Base-by-base conservation (phyloP, 2,329 filamentous ascomycete species). In the Penicillium corylophilum region DNA sequence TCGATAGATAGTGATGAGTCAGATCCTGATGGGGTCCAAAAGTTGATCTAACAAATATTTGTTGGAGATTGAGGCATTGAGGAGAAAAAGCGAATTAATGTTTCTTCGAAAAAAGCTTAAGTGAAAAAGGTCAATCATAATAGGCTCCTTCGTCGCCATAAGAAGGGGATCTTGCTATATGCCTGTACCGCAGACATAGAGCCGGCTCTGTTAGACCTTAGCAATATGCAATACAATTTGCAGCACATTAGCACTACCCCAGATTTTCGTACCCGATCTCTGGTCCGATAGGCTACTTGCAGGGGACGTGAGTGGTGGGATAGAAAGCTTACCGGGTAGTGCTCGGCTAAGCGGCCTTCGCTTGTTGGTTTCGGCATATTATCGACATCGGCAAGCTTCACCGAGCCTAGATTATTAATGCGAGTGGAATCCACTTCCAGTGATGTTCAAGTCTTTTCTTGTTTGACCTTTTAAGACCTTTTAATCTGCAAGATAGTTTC, bases 281-380 rank as follows among this genome's bases (percentile, higher is more conserved):
- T 31, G 18, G 47, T 16, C 54, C 49, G 49, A 53, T 36, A 35
- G 16, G 16, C 16, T 23, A 8, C 15, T 10, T 22, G 5, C 35
- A 13, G n/a, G 48, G 20, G 39, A 7, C 24, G 20, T 50, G 51
- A 49, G 49, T 38, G 44, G 46, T n/a, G 26, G 16, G 29, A 18
- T 4, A 31, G 44, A 46, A 40, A 42, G 46, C 36, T 43, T 48
- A 13, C 35, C 51, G 51, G 54, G 48, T 48, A 53, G 33, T 51
- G 40, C 23, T 55, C 56, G 56, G 56, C 47, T 57, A 57, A 39
- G 16, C 9, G 26, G 44, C 2, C 12, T 13, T 40, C 54, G 54
- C 56, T 57, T 55, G 45, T 51, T 22, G 31, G 13, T 45, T 36
- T 55, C 55, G 54, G 56, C 55, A 59, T 46, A 49, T 59, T 41